Percentiles rank a stretch among this genome's conserved stretches.
Evolutionary conservation across 352 stramenopile species (phyloP).

Genomic region (Plasmopara muralis): DNA sequence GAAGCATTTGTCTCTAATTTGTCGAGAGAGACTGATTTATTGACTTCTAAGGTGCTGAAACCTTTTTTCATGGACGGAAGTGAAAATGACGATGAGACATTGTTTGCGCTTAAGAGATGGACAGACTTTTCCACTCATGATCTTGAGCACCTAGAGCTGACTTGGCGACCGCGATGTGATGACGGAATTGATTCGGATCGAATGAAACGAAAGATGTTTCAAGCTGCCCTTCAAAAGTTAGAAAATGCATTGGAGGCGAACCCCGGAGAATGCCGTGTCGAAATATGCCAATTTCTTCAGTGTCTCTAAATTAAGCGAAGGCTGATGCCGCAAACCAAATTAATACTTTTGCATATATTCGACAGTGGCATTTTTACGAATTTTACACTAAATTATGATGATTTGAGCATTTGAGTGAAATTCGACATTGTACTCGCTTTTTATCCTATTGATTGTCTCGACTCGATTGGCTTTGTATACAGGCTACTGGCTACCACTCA

Average conservation of each 20-base stretch:
- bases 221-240: constrained; percentile 27
- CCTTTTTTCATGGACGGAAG: constrained; percentile 5
- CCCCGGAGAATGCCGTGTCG: constrained; percentile 45
- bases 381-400: too few relatives aligned
- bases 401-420: too few relatives aligned
- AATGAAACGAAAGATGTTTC: constrained; percentile 15
- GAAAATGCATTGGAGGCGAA: constrained; percentile 42
- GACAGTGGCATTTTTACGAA: too few relatives aligned
- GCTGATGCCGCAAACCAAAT: too few relatives aligned
- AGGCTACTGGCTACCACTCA: too few relatives aligned
- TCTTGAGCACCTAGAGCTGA: constrained; percentile 29
- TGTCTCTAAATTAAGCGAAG: constrained; percentile 15
- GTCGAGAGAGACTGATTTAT: constrained; percentile 3
- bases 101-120: constrained; percentile 32
- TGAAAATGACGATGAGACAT: constrained; percentile 1
- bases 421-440: too few relatives aligned
- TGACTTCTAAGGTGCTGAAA: not conserved
- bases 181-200: not conserved
- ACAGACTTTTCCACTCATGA: constrained; percentile 44
- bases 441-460: too few relatives aligned
- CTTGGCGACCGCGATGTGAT: not conserved
- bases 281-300: constrained; percentile 44
- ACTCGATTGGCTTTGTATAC: too few relatives aligned
- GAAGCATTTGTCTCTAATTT: constrained; percentile 47
- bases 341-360: too few relatives aligned